These are phyloP conservation scores for Ceratocystis cacaofunesta DNA, from an alignment of 2,329 filamentous ascomycete species.

Conservation along the genomic window DNA sequence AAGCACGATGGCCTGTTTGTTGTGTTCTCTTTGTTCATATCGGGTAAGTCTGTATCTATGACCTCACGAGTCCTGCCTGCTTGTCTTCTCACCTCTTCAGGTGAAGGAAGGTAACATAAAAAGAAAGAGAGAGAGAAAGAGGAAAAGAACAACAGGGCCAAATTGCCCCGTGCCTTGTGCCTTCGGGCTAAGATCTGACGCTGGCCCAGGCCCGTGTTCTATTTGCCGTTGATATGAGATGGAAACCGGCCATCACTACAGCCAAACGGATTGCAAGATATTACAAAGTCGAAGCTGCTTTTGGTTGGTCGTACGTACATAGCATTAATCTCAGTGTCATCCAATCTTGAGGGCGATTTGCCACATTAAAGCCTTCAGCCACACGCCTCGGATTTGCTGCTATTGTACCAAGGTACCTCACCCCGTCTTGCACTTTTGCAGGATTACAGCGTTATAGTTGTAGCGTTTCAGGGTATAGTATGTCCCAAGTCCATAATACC, in stretches of 20 bases:
- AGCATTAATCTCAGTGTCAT: not conserved
- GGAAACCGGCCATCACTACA: not conserved
- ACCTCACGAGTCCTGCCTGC: not conserved
- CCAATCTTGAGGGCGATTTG: not conserved
- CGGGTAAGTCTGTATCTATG: not conserved
- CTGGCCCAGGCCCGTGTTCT: not conserved
- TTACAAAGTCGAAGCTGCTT: too few relatives aligned
- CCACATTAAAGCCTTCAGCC: not conserved
- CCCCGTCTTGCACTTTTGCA: not conserved
- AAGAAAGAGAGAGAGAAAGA: not conserved
- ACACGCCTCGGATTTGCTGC: not conserved
- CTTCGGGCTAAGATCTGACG: not conserved
- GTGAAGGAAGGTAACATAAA: not conserved
- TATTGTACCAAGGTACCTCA: not conserved
- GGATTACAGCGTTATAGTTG: not conserved
- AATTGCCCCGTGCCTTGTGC: not conserved
- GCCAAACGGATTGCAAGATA: not conserved
- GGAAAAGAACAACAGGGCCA: not conserved
- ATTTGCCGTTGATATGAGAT: slow-evolving; percentile 6
- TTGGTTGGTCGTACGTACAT: not conserved
- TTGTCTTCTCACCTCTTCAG: not conserved
- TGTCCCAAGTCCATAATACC: not conserved
- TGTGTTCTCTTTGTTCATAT: not conserved
- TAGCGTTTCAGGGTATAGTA: too few relatives aligned
- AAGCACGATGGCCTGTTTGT: not conserved